Conservation (phyloP, 495 filamentous ascomycete species). For the Daldinia concentrica region DNA sequence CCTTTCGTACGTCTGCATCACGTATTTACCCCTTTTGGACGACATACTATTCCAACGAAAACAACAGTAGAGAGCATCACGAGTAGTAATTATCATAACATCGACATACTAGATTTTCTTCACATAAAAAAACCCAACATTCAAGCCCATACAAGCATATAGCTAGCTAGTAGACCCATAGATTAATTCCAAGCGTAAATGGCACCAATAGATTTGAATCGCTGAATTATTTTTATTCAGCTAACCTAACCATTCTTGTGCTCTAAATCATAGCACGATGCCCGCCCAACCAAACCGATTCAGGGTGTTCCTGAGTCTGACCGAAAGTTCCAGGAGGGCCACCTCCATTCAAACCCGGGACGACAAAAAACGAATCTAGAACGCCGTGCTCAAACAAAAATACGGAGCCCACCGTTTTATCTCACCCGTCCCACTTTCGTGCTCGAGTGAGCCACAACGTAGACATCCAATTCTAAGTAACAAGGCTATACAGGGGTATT, state of each 20-base stretch:
- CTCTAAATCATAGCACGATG: background rate
- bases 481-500: constrained; percentile 25
- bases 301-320: background rate
- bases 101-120: background rate
- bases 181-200: background rate
- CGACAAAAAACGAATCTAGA: constrained; percentile 12
- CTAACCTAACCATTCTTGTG: background rate
- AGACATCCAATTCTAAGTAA: constrained; percentile 18
- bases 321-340: background rate
- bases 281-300: constrained; percentile 5
- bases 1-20: no score
- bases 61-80: background rate
- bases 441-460: constrained; percentile 10
- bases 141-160: background rate
- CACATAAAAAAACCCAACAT: background rate
- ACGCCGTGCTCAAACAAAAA: constrained; percentile 23
- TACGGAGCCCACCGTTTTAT: background rate
- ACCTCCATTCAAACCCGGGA: background rate
- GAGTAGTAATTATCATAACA: background rate
- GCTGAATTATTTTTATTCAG: background rate
- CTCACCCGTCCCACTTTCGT: constrained; percentile 1
- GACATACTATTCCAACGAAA: background rate
- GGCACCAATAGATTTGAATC: background rate
- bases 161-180: background rate
- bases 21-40: background rate